These are phyloP conservation scores for Ascochyta pisi DNA, from an alignment of 2,329 filamentous ascomycete species.

Conservation along the genomic window DNA sequence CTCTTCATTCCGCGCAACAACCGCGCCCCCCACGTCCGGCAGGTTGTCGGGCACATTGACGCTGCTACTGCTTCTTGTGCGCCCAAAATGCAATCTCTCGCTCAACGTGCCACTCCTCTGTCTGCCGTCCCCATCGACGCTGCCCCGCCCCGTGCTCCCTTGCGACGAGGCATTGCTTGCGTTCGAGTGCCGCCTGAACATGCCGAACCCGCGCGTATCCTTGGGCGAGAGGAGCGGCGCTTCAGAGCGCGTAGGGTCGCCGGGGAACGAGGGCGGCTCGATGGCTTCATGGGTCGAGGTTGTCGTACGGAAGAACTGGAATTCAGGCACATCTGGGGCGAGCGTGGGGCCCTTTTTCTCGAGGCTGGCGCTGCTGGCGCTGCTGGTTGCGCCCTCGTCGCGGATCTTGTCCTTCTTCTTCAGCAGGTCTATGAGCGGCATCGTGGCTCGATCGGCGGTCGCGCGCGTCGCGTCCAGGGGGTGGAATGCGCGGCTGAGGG, in stretches of 20 bases:
- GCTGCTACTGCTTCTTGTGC: constrained; percentile 65
- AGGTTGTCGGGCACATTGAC: constrained; percentile 80
- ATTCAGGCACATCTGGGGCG: constrained; percentile 59
- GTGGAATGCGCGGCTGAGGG: constrained; percentile 14
- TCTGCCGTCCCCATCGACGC: constrained; percentile 14
- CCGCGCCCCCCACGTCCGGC: constrained; percentile 70
- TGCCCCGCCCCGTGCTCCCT: constrained; percentile 2
- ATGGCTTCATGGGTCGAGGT: constrained; percentile 82
- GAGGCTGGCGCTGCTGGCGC: too few relatives aligned
- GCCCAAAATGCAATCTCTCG: constrained; percentile 70
- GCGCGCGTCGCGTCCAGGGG: constrained; percentile 18
- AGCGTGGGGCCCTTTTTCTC: constrained; percentile 29
- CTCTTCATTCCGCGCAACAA: constrained; percentile 52
- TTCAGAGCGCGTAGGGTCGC: constrained; percentile 46
- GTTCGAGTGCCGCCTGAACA: constrained; percentile 46
- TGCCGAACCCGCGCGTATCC: constrained; percentile 34
- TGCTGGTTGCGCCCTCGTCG: constrained; percentile 49
- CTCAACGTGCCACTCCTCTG: constrained; percentile 9
- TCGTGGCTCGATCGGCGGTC: constrained; percentile 45
- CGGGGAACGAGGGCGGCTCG: constrained; percentile 67
- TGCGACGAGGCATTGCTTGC: constrained; percentile 28
- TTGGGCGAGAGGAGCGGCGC: constrained; percentile 36
- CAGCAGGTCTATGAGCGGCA: constrained; percentile 67
- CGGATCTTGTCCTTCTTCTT: constrained; percentile 68
- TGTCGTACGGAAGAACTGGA: constrained; percentile 85